Base-by-base conservation (phyloP, 257 asterid genomes). In the Solanum pinnatisectum region DNA sequence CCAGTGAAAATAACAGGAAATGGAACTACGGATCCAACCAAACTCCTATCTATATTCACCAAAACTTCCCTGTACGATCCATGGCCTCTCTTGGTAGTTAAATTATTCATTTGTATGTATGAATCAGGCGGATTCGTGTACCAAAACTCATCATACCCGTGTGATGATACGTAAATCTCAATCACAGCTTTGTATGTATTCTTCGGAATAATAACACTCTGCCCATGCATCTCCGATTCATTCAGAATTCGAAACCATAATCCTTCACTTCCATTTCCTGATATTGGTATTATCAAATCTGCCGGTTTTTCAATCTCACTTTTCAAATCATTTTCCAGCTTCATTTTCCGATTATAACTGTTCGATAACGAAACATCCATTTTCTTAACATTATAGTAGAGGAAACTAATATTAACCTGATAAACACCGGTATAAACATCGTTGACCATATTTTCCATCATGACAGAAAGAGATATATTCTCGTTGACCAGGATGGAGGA, bases 111-210 rank as follows among this genome's bases (percentile, higher is more conserved):
- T 35, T 89, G 91, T 42, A 93, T 87, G 90, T 96, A 95, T 8
- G 89, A 78, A 91, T 95, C 97, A 1, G 99, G 97, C 32, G 98
- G 98, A 88, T 97, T 96, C 2, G 98, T 86, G 95, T 94, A 96
- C 99, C 99, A 97, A 63, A 94, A 92, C 90, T 97, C 98, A 56
- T 97, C 99, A 35, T 92, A 60, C 6, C 96, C 98, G 37, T 97
- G 99, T 56, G 82, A 92, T 52, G 99, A 96, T 42, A 92, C 94
- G 72, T 93, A 96, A 78, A 97, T 89, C 92, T 97, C 98, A 44
- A 97, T 42, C 88, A 95, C 95, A 22, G 98, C 98, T 89, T 93
- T 94, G 90, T 93, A 97, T 0, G 98, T 88, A 87, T 94, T 94
- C 27, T 23, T 27, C 5, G 98, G 98, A 72, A 97, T 91, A 88